phyloP scores from a whole-genome alignment of 176 grass and related monocot genomes.

The Urochloa ruziziensis region DNA sequence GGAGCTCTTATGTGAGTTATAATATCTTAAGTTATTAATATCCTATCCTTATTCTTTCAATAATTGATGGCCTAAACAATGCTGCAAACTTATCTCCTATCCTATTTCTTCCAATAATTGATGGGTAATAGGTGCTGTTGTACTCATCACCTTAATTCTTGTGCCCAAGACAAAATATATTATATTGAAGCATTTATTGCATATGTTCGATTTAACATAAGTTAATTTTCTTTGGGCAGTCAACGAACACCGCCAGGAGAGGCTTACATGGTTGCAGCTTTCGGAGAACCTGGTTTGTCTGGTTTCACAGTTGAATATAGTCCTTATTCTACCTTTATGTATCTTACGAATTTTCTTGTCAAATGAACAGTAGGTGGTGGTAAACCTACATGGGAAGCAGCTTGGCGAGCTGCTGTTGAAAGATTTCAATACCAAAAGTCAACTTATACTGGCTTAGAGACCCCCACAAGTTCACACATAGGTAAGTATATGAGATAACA shows the following conservation, averaged over 20 bases:
- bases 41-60: not conserved
- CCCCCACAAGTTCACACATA: constrained; percentile 54
- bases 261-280: constrained; percentile 91
- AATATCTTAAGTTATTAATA: not conserved
- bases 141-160: not conserved
- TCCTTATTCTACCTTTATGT: not conserved
- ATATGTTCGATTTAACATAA: constrained; percentile 15
- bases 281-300: constrained; percentile 87
- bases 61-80: not conserved
- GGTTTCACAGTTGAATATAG: not conserved
- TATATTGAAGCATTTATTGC: not conserved
- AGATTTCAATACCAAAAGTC: constrained; percentile 76
- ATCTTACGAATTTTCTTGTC: constrained; percentile 23
- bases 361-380: constrained; percentile 44
- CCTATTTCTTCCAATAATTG: not conserved
- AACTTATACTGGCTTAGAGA: constrained; percentile 50
- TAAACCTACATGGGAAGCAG: constrained; percentile 70
- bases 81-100: not conserved
- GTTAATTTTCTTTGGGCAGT: constrained; percentile 56
- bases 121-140: not conserved
- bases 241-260: constrained; percentile 88
- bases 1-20: constrained; percentile 94
- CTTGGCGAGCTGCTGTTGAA: constrained; percentile 69
- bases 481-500: constrained; percentile 39
- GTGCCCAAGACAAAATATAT: not conserved